Evolutionary conservation across 768 basidiomycete genomes (phyloP), one percentile per base, ranked within the genome.

Genomic region (Ephemerocybe angulata): DNA sequence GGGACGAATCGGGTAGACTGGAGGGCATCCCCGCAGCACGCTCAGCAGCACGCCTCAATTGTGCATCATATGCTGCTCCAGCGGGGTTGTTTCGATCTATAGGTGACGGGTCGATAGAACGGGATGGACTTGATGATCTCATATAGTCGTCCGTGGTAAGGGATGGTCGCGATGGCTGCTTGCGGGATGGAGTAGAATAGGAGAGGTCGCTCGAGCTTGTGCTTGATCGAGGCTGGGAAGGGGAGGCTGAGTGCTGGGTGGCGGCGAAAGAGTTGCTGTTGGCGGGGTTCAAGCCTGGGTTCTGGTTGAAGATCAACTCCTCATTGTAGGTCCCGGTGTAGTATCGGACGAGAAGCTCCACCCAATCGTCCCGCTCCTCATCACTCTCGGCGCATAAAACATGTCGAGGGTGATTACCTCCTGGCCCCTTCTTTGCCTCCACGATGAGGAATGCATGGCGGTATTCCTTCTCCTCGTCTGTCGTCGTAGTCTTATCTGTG

Each of bases 301-400:
- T 70, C 54, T 74, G 71, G 41, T 75, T 70, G 50, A 78, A 64
- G 35, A 70, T 67, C 7, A 82, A 71, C 43, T 90, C 87, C 41
- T 90, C 88, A 69, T 81, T 87, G 72, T 91, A 91, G n/a, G 74
- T 71, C 30, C 91, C 91, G 7, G 84, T 81, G 56, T 90, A 90
- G 68, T 94, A 93, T 41, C 88, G 82, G 52, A 97, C 93, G 50
- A 99, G 85, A 57, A 92, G 86, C 55, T 92, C 87, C 25, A 99
- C 94, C 97, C 97, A 99, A 54, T 77, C 81, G 67, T 99, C 97
- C 42, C 97, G 81, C 66, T 96, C 94, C 41, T 79, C 73, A 70
- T 99, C 97, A 65, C 92, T 97, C 72, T 97, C 93, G 0, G 97
- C 97, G 65, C 97, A 98, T 3, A 99, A 76, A 37, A 99, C 95